phyloP scores from a whole-genome alignment of 2,329 filamentous ascomycete species.

The Penicillium sp. region DNA sequence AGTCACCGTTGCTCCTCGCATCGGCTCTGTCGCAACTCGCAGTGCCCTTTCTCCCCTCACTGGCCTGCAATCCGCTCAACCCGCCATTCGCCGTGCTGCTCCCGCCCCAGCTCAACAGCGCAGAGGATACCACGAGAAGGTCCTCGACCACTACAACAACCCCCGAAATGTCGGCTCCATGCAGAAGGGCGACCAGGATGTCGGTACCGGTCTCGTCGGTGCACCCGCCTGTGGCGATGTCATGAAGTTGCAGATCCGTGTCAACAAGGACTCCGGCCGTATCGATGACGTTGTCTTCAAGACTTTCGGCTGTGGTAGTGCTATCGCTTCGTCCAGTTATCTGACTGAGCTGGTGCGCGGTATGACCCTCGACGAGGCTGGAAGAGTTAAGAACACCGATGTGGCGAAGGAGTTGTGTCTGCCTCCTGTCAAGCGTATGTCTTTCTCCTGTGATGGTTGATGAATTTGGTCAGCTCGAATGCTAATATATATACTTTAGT shows the following conservation, averaged over 20 bases:
- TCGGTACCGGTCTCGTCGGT: constrained; percentile 87
- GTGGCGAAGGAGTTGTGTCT: constrained; percentile 95
- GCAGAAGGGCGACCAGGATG: constrained; percentile 75
- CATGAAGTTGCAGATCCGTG: constrained; percentile 91
- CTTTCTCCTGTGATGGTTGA: neutral
- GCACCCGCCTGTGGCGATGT: constrained; percentile 91
- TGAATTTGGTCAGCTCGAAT: neutral
- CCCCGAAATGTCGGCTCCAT: constrained; percentile 78
- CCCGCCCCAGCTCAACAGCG: constrained; percentile 36
- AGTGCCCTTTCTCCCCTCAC: constrained; percentile 49
- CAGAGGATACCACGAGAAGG: constrained; percentile 65
- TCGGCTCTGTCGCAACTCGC: constrained; percentile 51
- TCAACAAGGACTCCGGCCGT: constrained; percentile 81
- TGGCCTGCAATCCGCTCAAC: constrained; percentile 42
- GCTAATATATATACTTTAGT: constrained; percentile 50
- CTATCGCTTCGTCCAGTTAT: constrained; percentile 93
- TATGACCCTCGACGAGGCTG: constrained; percentile 94
- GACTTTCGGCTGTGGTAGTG: constrained; percentile 92
- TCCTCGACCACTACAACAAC: constrained; percentile 79
- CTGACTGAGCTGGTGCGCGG: constrained; percentile 91
- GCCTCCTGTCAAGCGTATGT: constrained; percentile 83
- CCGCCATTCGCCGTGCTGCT: constrained; percentile 38
- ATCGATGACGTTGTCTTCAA: constrained; percentile 98
- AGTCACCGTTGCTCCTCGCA: constrained; percentile 54
- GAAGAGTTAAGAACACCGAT: constrained; percentile 91